Evolutionary conservation across 2,329 filamentous ascomycete species (phyloP).

Genomic region (Sclerotinia minor): DNA sequence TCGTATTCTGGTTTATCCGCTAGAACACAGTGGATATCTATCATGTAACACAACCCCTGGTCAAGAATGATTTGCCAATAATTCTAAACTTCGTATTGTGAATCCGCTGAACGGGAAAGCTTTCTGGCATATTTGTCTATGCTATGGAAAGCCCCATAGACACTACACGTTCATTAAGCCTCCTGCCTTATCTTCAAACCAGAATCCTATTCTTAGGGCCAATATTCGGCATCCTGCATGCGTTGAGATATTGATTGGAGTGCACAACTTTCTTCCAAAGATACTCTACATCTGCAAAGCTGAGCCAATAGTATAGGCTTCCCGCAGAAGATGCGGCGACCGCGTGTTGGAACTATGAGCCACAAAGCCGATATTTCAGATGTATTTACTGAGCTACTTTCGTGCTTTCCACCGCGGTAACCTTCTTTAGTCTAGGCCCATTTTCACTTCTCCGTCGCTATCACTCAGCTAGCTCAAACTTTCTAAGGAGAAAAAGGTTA

Average conservation of each 20-base stretch:
- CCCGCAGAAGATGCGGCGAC: slow-evolving; percentile 3
- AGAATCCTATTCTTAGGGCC: slow-evolving; percentile 21
- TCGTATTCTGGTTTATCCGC: slow-evolving; percentile 8
- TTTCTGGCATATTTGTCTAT: slow-evolving; percentile 1
- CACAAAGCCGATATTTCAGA: slow-evolving; percentile 12
- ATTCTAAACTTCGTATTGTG: neutral
- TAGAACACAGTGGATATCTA: neutral
- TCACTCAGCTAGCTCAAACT: slow-evolving; percentile 11
- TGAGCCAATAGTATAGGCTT: slow-evolving; percentile 18
- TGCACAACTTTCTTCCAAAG: slow-evolving; percentile 16
- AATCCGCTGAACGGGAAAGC: slow-evolving; percentile 11
- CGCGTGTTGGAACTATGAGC: neutral
- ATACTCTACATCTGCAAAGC: neutral
- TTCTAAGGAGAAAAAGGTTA: neutral
- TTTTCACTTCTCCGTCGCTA: neutral
- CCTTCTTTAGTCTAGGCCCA: neutral
- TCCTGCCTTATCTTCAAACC: slow-evolving; percentile 8
- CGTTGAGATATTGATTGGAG: slow-evolving; percentile 3
- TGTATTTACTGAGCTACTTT: neutral
- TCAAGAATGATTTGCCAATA: slow-evolving; percentile 10
- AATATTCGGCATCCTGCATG: slow-evolving; percentile 15
- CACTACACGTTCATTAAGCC: neutral
- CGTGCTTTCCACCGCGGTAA: neutral
- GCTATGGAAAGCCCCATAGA: neutral
- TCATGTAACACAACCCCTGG: slow-evolving; percentile 15